Conservation (phyloP, 768 basidiomycete species). For the Russula ochroleuca region DNA sequence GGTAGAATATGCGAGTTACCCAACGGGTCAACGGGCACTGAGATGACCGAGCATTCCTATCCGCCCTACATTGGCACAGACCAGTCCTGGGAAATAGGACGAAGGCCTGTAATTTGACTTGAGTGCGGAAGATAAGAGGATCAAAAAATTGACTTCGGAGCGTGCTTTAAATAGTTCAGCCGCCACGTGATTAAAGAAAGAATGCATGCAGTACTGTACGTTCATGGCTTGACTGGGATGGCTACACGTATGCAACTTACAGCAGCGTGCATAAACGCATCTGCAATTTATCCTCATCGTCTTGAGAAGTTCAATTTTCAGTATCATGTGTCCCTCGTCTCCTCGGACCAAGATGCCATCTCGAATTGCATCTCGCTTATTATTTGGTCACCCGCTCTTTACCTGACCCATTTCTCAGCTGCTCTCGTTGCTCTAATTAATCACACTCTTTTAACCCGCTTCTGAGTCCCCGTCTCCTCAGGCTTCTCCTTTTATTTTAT, state of each 20-base stretch:
- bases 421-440: neutral
- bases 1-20: conserved; percentile 14
- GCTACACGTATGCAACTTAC: neutral
- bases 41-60: conserved; percentile 24
- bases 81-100: conserved; percentile 14
- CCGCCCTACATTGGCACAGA: conserved; percentile 30
- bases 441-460: neutral
- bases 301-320: neutral
- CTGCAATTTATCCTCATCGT: neutral
- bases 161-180: neutral
- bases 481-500: neutral
- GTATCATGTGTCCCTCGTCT: neutral
- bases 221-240: neutral
- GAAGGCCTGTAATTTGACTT: conserved; percentile 29
- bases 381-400: neutral
- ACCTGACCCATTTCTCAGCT: neutral
- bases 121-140: conserved; percentile 21
- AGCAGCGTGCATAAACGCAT: neutral
- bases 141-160: neutral
- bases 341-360: neutral
- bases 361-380: neutral
- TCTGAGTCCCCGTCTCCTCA: neutral
- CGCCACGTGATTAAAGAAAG: neutral
- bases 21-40: conserved; percentile 21
- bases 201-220: neutral